A percentile compares a stretch with the other conserved stretches of the same genome.
Conservation (phyloP, 176 grass and related monocot species). For the Aegilops tauschii region DNA sequence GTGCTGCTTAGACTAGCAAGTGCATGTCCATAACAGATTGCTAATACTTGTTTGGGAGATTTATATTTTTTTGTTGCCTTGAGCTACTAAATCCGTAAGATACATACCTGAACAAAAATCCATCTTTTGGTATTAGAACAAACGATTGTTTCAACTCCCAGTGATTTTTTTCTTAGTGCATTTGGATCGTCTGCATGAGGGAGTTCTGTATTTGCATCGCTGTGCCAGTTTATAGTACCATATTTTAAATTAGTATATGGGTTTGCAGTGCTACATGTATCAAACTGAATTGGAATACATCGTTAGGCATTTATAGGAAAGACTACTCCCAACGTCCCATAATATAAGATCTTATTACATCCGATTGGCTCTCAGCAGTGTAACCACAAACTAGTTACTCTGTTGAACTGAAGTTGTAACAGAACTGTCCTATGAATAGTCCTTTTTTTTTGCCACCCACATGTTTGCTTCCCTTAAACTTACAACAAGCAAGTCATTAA, state of each 20-base stretch:
- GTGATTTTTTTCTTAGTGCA: not conserved
- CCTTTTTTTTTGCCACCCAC: not conserved
- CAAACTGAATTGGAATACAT: not conserved
- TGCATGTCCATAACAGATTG: not conserved
- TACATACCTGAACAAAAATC: not conserved
- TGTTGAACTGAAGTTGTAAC: not conserved
- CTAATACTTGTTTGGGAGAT: not conserved
- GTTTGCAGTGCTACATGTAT: conserved; percentile 1
- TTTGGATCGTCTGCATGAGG: not conserved
- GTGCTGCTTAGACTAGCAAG: not conserved
- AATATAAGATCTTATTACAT: too few relatives aligned
- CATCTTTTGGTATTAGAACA: not conserved
- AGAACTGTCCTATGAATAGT: not conserved
- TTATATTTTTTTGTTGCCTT: not conserved
- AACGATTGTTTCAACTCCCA: not conserved
- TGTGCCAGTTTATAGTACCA: not conserved
- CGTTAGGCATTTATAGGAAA: not conserved
- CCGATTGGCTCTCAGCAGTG: not conserved
- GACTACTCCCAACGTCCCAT: not conserved
- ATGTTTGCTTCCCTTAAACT: not conserved
- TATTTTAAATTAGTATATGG: not conserved
- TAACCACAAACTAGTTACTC: not conserved
- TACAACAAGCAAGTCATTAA: not conserved
- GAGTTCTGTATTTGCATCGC: not conserved
- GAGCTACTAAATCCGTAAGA: not conserved